Conservation (phyloP, 306 rosid species). For the Lotus japonicus region DNA sequence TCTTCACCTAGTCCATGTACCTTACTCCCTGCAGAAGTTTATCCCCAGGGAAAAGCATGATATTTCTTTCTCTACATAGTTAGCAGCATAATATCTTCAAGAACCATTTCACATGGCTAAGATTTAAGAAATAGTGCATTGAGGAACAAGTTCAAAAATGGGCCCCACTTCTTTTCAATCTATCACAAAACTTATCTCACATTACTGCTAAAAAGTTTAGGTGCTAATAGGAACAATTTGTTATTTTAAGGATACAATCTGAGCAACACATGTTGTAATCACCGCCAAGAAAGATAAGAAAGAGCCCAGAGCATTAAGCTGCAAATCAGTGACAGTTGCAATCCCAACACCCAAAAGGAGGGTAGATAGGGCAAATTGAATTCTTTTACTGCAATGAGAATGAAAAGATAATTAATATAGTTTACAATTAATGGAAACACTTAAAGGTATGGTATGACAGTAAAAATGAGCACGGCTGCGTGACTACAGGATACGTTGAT, state of each 20-base stretch:
- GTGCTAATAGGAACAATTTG: not conserved
- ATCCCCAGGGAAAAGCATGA: not conserved
- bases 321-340: constrained; percentile 92
- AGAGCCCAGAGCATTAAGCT: constrained; percentile 81
- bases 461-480: not conserved
- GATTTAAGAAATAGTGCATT: constrained; percentile 5
- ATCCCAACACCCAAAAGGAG: constrained; percentile 94
- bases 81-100: constrained; percentile 11
- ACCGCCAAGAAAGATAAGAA: constrained; percentile 79
- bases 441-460: not conserved
- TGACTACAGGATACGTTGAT: not conserved
- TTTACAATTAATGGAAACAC: constrained; percentile 4
- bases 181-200: not conserved
- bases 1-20: not conserved
- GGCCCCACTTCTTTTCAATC: not conserved
- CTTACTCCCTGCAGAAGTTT: not conserved
- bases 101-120: not conserved
- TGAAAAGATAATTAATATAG: constrained; percentile 21
- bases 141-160: not conserved
- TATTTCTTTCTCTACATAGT: not conserved
- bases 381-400: constrained; percentile 63
- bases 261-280: constrained; percentile 91
- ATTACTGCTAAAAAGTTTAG: not conserved
- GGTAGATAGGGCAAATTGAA: constrained; percentile 65
- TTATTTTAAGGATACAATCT: constrained; percentile 80